Base-by-base conservation (phyloP, 2,329 filamentous ascomycete species). In the Xylariales sp. region DNA sequence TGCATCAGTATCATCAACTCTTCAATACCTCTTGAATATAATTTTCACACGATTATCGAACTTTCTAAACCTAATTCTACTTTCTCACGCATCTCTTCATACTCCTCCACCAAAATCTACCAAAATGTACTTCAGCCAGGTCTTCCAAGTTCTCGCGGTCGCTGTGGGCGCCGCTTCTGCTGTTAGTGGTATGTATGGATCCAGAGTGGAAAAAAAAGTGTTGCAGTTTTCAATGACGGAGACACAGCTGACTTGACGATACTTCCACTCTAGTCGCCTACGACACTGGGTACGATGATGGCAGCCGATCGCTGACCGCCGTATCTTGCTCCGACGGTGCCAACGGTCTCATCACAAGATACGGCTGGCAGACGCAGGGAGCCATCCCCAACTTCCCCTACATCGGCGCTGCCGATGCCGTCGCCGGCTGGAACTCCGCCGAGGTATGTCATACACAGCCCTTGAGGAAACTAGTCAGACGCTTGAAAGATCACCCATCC, bases 201-300 rank as follows among this genome's bases (percentile, higher is more conserved):
- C 10, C 14, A 18, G 16, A 13, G 19, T 20, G 15, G 13, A 25
- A 17, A 12, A 8, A n/a, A 18, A 12, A 13, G 12, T 18, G 4
- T 40, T 16, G 29, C 20, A 12, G 16, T 6, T 13, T 14, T 35
- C 24, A 5, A n/a, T 12, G 17, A 17, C 33, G 30, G 41, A 51
- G 45, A 54, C 47, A 42, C 6, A 4, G 37, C 6, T n/a, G n/a
- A n/a, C n/a, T n/a, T n/a, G n/a, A n/a, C n/a, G n/a, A n/a, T n/a
- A n/a, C n/a, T n/a, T n/a, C n/a, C n/a, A n/a, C n/a, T 48, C 51
- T 54, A 59, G 83, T 89, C 53, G 83, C 81, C 47, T 91, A 82
- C 62, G 85, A 90, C 63, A 63, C 66, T 15, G 78, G 73, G 55
- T 93, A 87, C 65, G 85, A 90, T 55, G 65, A 82, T 45, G 57